These are phyloP conservation scores for Fomes fomentarius DNA, from an alignment of 1,284 basidiomycete species.

Conservation along the genomic window DNA sequence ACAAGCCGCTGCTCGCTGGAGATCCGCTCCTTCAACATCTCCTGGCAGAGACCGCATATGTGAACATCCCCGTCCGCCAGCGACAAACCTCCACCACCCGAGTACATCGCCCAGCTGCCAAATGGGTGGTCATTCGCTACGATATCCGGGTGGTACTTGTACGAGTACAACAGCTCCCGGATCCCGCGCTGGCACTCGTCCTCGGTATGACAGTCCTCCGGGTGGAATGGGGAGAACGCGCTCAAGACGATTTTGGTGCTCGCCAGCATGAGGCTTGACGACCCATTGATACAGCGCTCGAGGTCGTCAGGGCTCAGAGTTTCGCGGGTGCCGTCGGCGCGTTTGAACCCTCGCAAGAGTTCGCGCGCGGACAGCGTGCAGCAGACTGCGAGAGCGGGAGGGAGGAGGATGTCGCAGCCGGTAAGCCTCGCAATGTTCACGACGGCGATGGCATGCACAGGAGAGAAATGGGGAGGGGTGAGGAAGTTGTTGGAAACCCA, in stretches of 20 bases:
- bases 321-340: conserved; percentile 4
- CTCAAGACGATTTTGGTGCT: not conserved
- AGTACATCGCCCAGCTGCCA: not conserved
- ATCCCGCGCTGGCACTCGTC: no score
- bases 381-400: conserved; percentile 9
- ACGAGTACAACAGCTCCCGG: no score
- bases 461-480: not conserved
- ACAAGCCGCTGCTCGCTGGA: no score
- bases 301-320: conserved; percentile 3
- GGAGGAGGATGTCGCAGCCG: conserved; percentile 5
- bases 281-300: not conserved
- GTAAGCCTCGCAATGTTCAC: conserved; percentile 14
- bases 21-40: no score
- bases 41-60: not conserved
- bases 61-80: not conserved
- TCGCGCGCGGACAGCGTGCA: not conserved
- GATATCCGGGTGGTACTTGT: no score
- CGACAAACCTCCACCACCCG: not conserved
- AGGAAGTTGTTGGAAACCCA: not conserved
- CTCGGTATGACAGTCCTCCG: not conserved
- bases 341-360: not conserved
- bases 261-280: not conserved
- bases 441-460: not conserved
- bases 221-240: not conserved
- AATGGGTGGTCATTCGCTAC: no score